Conservation (phyloP, 1,284 basidiomycete genomes). For the Ceratobasidium papillatum region DNA sequence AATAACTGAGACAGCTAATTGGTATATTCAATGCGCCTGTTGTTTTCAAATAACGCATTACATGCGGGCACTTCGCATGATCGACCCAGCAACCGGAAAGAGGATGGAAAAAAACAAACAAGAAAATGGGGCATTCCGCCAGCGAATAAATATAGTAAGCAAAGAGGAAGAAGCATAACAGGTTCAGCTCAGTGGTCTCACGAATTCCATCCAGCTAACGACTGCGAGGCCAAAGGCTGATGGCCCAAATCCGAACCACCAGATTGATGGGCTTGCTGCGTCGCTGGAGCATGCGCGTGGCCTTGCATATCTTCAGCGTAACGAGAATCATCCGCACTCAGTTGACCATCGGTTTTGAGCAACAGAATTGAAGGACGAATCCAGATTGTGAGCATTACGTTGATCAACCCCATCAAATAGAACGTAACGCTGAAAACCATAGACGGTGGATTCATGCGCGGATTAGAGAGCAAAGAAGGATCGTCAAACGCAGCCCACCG, state of each 20-base stretch:
- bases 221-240: not conserved
- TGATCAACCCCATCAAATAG: slow-evolving; percentile 33
- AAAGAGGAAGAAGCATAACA: too few species aligned
- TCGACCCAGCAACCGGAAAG: too few species aligned
- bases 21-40: too few species aligned
- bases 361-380: slow-evolving; percentile 15
- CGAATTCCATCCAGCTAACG: not conserved
- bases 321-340: slow-evolving; percentile 9
- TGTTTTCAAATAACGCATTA: too few species aligned
- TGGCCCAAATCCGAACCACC: not conserved
- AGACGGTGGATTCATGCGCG: slow-evolving; percentile 8
- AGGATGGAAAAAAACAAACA: too few species aligned
- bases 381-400: slow-evolving; percentile 23
- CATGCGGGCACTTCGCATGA: too few species aligned
- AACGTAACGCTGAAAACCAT: slow-evolving; percentile 36
- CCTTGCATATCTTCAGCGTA: not conserved
- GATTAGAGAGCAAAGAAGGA: not conserved
- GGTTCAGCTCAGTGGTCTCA: not conserved
- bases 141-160: too few species aligned
- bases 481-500: slow-evolving; percentile 27
- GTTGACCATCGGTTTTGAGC: slow-evolving; percentile 7
- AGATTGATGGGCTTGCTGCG: not conserved
- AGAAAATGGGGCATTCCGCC: too few species aligned
- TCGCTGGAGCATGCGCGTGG: not conserved
- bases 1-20: too few species aligned